Conservation (phyloP, 208 protist species). For the Novymonas esmeraldas region DNA sequence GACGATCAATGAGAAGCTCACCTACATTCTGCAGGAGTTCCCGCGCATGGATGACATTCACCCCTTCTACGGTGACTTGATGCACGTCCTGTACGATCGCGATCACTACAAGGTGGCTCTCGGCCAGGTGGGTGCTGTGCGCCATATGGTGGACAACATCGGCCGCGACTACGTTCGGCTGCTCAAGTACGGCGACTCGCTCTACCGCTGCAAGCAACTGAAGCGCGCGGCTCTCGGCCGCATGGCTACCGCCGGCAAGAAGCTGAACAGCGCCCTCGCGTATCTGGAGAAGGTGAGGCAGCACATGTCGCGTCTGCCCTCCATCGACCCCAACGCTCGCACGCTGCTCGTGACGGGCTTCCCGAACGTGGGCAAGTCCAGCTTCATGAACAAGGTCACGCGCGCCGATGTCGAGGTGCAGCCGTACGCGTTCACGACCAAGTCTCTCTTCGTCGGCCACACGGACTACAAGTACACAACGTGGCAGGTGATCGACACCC, state of each 20-base stretch:
- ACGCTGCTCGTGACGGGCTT: slow-evolving; percentile 99
- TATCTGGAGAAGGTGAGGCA: slow-evolving; percentile 99
- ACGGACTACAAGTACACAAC: slow-evolving; percentile 98
- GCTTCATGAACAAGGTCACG: slow-evolving; percentile 99
- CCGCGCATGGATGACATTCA: slow-evolving; percentile 99
- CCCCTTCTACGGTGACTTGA: slow-evolving; percentile 99
- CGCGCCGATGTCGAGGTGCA: slow-evolving; percentile 99
- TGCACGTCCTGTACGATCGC: slow-evolving; percentile 99
- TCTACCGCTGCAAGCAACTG: slow-evolving; percentile 99
- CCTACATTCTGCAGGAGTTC: slow-evolving; percentile 96
- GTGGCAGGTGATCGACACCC: slow-evolving; percentile 99
- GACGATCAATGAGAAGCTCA: slow-evolving; percentile 98
- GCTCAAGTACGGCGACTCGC: slow-evolving; percentile 99
- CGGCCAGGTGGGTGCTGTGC: slow-evolving; percentile 98
- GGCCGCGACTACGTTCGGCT: slow-evolving; percentile 98
- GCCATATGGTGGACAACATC: slow-evolving; percentile 98
- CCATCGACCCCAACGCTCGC: slow-evolving; percentile 99
- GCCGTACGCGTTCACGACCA: slow-evolving; percentile 99
- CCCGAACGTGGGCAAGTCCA: slow-evolving; percentile 99
- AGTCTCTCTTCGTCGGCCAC: slow-evolving; percentile 99
- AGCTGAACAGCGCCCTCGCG: slow-evolving; percentile 93
- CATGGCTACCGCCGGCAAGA: slow-evolving; percentile 98
- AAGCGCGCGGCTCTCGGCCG: slow-evolving; percentile 99
- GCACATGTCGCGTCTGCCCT: slow-evolving; percentile 99
- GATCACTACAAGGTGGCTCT: slow-evolving; percentile 99